Evolutionary conservation across 176 grass and related monocot genomes (phyloP).

Genomic region (Eleusine coracana): DNA sequence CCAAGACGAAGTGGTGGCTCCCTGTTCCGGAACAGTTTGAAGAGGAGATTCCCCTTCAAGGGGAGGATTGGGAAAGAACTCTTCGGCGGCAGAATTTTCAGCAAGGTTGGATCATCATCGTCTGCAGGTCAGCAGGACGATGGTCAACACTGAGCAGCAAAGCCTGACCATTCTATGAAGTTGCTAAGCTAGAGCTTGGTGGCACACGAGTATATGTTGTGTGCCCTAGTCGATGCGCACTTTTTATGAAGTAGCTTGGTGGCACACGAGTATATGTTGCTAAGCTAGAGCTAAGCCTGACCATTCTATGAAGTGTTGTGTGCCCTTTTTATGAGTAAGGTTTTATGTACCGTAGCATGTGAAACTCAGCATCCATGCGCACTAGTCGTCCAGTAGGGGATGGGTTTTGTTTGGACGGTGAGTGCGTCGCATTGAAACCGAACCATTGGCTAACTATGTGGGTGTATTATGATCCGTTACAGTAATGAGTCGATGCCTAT

Average conservation of each 20-base stretch:
- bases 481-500: constrained; percentile 31
- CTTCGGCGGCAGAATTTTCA: constrained; percentile 67
- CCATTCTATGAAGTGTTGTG: no score
- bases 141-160: not conserved
- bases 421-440: constrained; percentile 35
- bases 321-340: constrained; percentile 4
- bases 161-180: constrained; percentile 33
- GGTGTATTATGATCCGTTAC: constrained; percentile 31
- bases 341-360: constrained; percentile 40
- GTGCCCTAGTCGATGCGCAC: no score
- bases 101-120: constrained; percentile 54
- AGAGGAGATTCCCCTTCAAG: constrained; percentile 82
- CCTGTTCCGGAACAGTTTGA: constrained; percentile 65
- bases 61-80: constrained; percentile 82
- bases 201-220: not conserved
- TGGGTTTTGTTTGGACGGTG: constrained; percentile 38
- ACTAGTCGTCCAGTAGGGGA: not conserved
- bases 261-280: no score
- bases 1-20: constrained; percentile 29
- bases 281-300: no score
- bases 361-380: constrained; percentile 27
- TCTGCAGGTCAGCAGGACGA: constrained; percentile 52
- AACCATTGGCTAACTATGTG: constrained; percentile 36
- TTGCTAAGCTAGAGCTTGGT: constrained; percentile 47
- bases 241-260: no score